Conservation (phyloP, 1,284 basidiomycete species). For the Pterula multifida region DNA sequence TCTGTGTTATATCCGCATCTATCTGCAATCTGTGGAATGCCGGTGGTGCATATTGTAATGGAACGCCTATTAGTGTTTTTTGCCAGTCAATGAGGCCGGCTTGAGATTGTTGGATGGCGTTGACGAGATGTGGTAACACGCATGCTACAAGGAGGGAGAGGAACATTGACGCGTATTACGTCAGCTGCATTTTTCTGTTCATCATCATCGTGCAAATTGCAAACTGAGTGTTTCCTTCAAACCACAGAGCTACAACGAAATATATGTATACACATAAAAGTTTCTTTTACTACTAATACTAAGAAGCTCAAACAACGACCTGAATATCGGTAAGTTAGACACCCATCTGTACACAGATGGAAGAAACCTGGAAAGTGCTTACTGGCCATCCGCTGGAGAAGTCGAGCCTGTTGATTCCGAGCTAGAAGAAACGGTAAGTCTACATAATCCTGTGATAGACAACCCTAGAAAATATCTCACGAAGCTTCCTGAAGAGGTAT, state of each 20-base stretch:
- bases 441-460: neutral
- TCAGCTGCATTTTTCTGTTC: neutral
- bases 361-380: slow-evolving; percentile 6
- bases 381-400: slow-evolving; percentile 29
- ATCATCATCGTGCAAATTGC: neutral
- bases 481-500: slow-evolving; percentile 28
- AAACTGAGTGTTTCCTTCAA: no score
- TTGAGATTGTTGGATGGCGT: slow-evolving; percentile 56
- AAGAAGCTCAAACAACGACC: slow-evolving; percentile 11
- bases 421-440: slow-evolving; percentile 15
- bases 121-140: slow-evolving; percentile 2
- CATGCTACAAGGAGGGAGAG: slow-evolving; percentile 4
- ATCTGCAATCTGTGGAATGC: slow-evolving; percentile 34
- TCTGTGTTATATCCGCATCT: slow-evolving; percentile 24
- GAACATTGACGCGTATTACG: neutral
- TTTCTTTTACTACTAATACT: neutral
- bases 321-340: neutral
- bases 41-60: slow-evolving; percentile 42
- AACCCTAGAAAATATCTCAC: slow-evolving; percentile 16
- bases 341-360: neutral
- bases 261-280: neutral
- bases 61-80: slow-evolving; percentile 61
- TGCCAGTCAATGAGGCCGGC: slow-evolving; percentile 86
- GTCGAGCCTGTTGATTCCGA: slow-evolving; percentile 34
- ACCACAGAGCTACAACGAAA: no score